Evolutionary conservation across 345 rosid genomes (phyloP).

Genomic region (Citrus sp.): DNA sequence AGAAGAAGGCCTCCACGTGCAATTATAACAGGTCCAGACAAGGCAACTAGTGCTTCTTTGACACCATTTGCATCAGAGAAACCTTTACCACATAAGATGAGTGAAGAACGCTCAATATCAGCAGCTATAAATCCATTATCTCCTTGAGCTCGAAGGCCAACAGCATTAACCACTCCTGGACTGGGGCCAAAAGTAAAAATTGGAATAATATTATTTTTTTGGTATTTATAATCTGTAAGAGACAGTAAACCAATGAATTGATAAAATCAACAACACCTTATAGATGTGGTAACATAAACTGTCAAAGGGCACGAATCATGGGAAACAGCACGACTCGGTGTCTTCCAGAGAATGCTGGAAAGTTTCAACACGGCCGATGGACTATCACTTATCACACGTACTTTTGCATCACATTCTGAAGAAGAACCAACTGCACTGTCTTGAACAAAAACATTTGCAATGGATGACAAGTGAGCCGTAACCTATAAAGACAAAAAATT

Average conservation of each 20-base stretch:
- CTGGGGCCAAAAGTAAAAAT: constrained; percentile 14
- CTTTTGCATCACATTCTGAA: constrained; percentile 28
- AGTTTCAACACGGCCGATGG: constrained; percentile 29
- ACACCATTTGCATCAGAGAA: constrained; percentile 28
- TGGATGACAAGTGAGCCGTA: constrained; percentile 29
- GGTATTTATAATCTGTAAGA: neutral
- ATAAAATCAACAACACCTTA: constrained; percentile 23
- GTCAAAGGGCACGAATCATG: constrained; percentile 42
- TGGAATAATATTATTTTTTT: neutral
- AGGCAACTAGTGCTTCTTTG: constrained; percentile 26
- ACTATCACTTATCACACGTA: constrained; percentile 37
- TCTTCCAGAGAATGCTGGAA: constrained; percentile 26
- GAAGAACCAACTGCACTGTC: constrained; percentile 35
- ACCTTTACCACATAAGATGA: constrained; percentile 32
- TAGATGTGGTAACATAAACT: constrained; percentile 30
- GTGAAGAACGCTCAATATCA: constrained; percentile 34
- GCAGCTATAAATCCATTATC: constrained; percentile 28
- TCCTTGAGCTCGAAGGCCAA: constrained; percentile 32
- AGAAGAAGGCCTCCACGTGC: constrained; percentile 34
- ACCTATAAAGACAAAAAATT: constrained; percentile 16
- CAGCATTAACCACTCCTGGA: constrained; percentile 6
- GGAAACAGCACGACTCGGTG: constrained; percentile 32
- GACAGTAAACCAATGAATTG: neutral
- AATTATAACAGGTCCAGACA: constrained; percentile 30
- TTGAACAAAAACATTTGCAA: constrained; percentile 28